A percentile compares a stretch with the other conserved stretches of the same genome.
Evolutionary conservation across 2,329 filamentous ascomycete species (phyloP).

Genomic region (Coniosporium tulheliwenetii): DNA sequence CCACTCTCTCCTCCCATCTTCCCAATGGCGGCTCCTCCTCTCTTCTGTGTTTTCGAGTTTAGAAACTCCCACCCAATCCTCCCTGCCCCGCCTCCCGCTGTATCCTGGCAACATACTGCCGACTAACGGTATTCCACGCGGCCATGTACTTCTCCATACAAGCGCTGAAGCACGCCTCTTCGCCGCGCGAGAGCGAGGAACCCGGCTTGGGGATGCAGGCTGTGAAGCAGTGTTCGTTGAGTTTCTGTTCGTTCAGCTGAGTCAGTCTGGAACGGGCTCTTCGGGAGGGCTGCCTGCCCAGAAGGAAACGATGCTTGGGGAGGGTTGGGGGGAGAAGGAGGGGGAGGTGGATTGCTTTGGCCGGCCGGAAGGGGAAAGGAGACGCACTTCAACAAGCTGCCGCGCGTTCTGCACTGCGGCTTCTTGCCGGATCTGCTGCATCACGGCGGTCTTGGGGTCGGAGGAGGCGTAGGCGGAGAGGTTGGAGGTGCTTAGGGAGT

Average conservation of each 20-base stretch:
- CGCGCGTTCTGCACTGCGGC: conserved; percentile 35
- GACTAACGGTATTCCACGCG: conserved; percentile 34
- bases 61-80: conserved; percentile 1
- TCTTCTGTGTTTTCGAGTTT: neutral
- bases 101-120: conserved; percentile 32
- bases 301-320: too few relatives aligned
- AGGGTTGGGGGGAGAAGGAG: neutral
- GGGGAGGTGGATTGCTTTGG: too few relatives aligned
- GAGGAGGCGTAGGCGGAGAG: conserved; percentile 12
- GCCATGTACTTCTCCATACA: conserved; percentile 43
- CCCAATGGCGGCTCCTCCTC: too few relatives aligned
- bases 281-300: neutral
- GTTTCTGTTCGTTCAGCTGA: conserved; percentile 22
- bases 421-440: conserved; percentile 37
- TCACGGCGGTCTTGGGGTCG: conserved; percentile 30
- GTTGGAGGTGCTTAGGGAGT: conserved; percentile 14
- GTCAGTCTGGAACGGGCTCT: too few relatives aligned
- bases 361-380: neutral
- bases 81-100: conserved; percentile 14
- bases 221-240: conserved; percentile 42
- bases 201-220: conserved; percentile 37
- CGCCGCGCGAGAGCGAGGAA: conserved; percentile 31
- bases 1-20: too few relatives aligned
- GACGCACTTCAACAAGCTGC: conserved; percentile 30
- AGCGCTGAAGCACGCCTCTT: conserved; percentile 31